Evolutionary conservation across 1,139 yeast genomes (phyloP), one percentile per base, ranked within the genome.

Genomic region (Yamadazyma dushanensis): DNA sequence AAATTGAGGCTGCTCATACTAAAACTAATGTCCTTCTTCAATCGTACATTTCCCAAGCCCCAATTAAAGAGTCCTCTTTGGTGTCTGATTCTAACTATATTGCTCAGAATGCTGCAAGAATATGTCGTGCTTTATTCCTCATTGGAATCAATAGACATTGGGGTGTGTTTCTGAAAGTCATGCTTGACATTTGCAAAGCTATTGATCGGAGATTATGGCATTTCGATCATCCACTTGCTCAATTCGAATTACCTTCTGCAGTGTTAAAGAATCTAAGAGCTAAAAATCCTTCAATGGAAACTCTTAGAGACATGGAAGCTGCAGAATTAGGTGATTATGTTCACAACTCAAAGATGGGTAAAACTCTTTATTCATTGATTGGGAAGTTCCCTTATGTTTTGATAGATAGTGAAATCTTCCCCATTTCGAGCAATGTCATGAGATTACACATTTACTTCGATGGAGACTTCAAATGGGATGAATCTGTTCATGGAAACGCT

Each of bases 81-180:
- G 69, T 79, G 2, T 87, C 97, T 0, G 98, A 94, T 59, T 73
- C 89, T 27, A 85, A 87, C 43, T 94, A 92, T 56, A 95, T 94
- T 40, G 97, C 97, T 1, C 98, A 94, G 53, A 94, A 94, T 50
- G 76, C 97, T 2, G 89, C 92, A 1, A 80, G 99, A 66, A 92
- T 94, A 23, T 78, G 95, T 49, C 75, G 98, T 17, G 97, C 98
- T 0, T 66, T 94, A 33, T 89, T 94, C 50, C 63, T 90, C 41
- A 79, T 94, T 44, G 94, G 96, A 26, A 68, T 90, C 31, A 85
- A 87, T 53, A 72, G 97, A 47, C 70, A 94, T 45, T 92, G 97
- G 97, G 97, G 97, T 3, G 60, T 67, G 8, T 80, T 89, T 46
- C 76, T 92, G 47, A 77, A 79, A 41, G 76, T 84, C 20, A 75